Evolutionary conservation across 257 asterid species (phyloP).

Genomic region (Asclepias syriaca): DNA sequence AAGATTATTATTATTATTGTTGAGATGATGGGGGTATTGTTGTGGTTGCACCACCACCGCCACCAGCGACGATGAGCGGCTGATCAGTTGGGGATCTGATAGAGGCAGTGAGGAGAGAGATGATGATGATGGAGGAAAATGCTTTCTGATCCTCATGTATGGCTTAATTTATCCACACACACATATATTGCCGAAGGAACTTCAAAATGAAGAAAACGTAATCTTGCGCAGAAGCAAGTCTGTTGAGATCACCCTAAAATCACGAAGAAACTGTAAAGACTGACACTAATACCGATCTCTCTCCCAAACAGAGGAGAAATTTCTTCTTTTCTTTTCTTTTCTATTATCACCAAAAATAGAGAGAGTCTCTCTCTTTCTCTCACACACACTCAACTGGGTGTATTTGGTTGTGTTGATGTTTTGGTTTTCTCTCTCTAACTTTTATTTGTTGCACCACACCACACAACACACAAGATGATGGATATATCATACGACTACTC

Average conservation of each 20-base stretch:
- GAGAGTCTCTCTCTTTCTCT: neutral
- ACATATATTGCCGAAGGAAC: neutral
- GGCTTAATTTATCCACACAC: neutral
- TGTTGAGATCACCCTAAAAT: neutral
- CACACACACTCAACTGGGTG: neutral
- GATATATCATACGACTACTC: slow-evolving; percentile 13
- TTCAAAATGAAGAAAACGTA: neutral
- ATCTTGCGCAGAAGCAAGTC: neutral
- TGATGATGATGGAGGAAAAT: slow-evolving; percentile 24
- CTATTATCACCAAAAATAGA: neutral
- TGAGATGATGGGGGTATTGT: neutral
- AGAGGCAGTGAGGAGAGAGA: slow-evolving; percentile 12
- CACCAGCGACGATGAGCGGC: slow-evolving; percentile 15
- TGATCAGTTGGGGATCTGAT: slow-evolving; percentile 57
- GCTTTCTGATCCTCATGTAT: slow-evolving; percentile 70
- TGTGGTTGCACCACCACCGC: slow-evolving; percentile 29
- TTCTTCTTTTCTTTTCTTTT: neutral
- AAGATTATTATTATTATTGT: neutral
- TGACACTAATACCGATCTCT: neutral
- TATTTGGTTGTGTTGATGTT: neutral
- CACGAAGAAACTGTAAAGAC: neutral
- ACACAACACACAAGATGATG: slow-evolving; percentile 11
- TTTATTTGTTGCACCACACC: slow-evolving; percentile 84
- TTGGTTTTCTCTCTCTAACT: slow-evolving; percentile 58
- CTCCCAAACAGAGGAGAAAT: neutral